Conservation (phyloP, 2,329 filamentous ascomycete genomes). For the Thelonectria rubi region DNA sequence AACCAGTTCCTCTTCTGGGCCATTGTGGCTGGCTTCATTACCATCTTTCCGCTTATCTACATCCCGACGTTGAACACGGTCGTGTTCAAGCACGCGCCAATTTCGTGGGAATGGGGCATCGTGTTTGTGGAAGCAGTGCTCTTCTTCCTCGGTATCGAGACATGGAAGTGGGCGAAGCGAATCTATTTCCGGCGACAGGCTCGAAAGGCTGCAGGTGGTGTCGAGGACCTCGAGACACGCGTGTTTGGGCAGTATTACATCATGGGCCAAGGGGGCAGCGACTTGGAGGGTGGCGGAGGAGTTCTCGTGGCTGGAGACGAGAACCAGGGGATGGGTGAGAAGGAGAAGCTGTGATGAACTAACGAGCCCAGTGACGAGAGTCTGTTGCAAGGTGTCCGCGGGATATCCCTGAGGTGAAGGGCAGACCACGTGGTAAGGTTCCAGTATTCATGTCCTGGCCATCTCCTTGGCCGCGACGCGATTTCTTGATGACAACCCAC, state of each 20-base stretch:
- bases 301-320: neutral
- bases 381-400: too few relatives aligned
- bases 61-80: slow-evolving; percentile 65
- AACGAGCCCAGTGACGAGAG: neutral
- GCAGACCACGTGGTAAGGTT: too few relatives aligned
- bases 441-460: too few relatives aligned
- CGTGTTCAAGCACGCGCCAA: slow-evolving; percentile 66
- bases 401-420: too few relatives aligned
- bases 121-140: slow-evolving; percentile 62
- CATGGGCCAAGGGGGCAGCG: slow-evolving; percentile 29
- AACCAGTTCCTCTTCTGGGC: slow-evolving; percentile 77
- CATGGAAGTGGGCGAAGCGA: slow-evolving; percentile 67
- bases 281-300: slow-evolving; percentile 30
- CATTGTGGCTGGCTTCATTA: slow-evolving; percentile 57
- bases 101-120: slow-evolving; percentile 69
- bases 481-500: too few relatives aligned
- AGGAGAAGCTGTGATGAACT: neutral
- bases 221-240: slow-evolving; percentile 45
- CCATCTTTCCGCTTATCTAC: slow-evolving; percentile 61
- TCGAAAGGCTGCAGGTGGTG: slow-evolving; percentile 32
- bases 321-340: neutral
- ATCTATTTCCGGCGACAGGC: slow-evolving; percentile 49
- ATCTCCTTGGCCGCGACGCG: too few relatives aligned
- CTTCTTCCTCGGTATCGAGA: slow-evolving; percentile 67
- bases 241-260: slow-evolving; percentile 47